Conservation (phyloP, 148 eudicot genomes). For the Silene latifolia region DNA sequence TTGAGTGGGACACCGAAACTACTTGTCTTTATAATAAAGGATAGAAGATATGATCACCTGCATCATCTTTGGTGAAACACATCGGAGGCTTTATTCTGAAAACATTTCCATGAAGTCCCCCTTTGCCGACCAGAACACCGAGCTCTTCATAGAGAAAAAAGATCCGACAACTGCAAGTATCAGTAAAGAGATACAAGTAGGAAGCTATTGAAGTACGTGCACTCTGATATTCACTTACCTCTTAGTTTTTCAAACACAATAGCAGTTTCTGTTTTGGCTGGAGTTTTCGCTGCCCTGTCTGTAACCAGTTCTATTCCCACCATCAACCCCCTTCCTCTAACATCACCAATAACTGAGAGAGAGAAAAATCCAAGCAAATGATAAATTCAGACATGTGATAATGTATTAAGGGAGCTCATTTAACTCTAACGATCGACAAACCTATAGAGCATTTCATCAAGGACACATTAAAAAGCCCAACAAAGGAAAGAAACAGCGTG, state of each 20-base stretch:
- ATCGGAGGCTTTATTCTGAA: slow-evolving; percentile 97
- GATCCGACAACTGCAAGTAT: not conserved
- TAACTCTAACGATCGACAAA: not conserved
- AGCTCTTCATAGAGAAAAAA: slow-evolving; percentile 48
- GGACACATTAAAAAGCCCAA: not conserved
- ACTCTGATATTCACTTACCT: slow-evolving; percentile 41
- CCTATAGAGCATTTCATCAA: not conserved
- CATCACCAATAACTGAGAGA: slow-evolving; percentile 79
- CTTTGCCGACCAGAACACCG: slow-evolving; percentile 92
- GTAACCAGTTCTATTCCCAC: slow-evolving; percentile 90
- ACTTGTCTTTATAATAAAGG: no score
- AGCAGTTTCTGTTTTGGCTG: slow-evolving; percentile 89
- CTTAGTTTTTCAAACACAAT: slow-evolving; percentile 80
- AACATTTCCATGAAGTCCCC: slow-evolving; percentile 93
- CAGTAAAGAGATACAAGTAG: not conserved
- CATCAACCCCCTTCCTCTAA: slow-evolving; percentile 96
- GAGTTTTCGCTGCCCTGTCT: slow-evolving; percentile 78
- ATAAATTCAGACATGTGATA: not conserved
- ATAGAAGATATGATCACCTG: slow-evolving; percentile 44
- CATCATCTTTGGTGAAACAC: slow-evolving; percentile 90
- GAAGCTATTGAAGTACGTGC: not conserved
- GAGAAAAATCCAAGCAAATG: slow-evolving; percentile 4
- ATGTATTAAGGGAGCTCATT: not conserved
- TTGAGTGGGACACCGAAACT: no score
- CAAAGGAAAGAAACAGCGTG: slow-evolving; percentile 7